Conservation (phyloP, 177 flowering plant genomes). For the Tripterygium wilfordii region DNA sequence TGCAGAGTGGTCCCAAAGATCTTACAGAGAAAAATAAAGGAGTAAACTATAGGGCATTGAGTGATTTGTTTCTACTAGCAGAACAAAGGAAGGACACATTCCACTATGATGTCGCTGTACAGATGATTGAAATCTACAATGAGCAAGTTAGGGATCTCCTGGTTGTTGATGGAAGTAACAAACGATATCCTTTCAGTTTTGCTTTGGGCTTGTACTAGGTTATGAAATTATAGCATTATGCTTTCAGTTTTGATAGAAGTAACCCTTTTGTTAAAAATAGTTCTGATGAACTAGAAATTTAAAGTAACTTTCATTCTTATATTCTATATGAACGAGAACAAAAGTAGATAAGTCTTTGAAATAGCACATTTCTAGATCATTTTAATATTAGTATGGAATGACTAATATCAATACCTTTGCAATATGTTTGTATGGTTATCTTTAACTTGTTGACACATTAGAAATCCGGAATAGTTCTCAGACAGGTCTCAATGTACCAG, state of each 20-base stretch:
- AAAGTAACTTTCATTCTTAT: too few species aligned
- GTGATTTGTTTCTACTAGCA: constrained; percentile 75
- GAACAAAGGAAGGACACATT: constrained; percentile 83
- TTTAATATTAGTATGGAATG: background rate
- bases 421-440: too few species aligned
- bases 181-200: constrained; percentile 77
- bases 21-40: constrained; percentile 83
- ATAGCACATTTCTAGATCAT: too few species aligned
- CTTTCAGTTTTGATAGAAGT: too few species aligned
- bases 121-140: constrained; percentile 97
- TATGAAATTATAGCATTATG: too few species aligned
- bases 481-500: constrained; percentile 88
- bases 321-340: too few species aligned
- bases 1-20: constrained; percentile 82
- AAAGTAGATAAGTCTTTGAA: too few species aligned
- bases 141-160: constrained; percentile 99
- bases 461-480: constrained; percentile 92
- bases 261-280: too few species aligned
- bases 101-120: constrained; percentile 79
- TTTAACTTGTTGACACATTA: constrained; percentile 66
- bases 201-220: too few species aligned
- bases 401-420: too few species aligned
- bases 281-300: too few species aligned
- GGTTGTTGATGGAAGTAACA: constrained; percentile 69
- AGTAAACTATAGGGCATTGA: constrained; percentile 86